Percentiles rank a stretch among this genome's conserved stretches.
Conservation (phyloP, 306 rosid genomes). For the Quercus alba region DNA sequence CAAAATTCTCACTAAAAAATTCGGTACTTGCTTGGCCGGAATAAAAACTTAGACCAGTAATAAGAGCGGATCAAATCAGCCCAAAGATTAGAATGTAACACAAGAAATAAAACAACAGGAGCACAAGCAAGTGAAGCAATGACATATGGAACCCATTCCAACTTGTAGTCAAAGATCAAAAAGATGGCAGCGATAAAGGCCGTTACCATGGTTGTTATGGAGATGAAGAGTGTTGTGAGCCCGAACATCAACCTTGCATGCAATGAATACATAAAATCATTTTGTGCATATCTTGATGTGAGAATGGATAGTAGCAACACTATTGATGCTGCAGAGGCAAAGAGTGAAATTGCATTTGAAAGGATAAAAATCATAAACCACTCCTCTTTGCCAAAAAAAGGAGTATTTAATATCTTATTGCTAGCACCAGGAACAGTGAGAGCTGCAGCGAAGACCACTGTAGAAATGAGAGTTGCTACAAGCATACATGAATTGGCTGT, state of each 20-base stretch:
- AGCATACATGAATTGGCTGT: constrained; percentile 18
- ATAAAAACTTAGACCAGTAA: neutral
- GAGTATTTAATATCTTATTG: neutral
- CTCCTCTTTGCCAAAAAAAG: neutral
- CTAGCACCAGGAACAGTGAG: neutral
- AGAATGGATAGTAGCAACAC: neutral
- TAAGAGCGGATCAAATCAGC: neutral
- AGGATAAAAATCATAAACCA: neutral
- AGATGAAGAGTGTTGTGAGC: neutral
- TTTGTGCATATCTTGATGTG: neutral
- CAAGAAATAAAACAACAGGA: neutral
- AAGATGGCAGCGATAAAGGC: constrained; percentile 8
- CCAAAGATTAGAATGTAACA: neutral
- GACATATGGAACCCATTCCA: neutral
- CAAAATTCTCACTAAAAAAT: neutral
- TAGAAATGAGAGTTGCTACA: constrained; percentile 16
- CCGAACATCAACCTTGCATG: neutral
- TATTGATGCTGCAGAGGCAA: neutral
- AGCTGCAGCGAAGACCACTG: neutral
- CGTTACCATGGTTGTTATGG: neutral
- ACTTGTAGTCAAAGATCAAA: neutral
- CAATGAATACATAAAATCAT: neutral
- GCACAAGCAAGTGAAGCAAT: neutral
- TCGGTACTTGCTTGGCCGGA: neutral
- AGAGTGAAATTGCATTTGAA: neutral